Evolutionary conservation across 2,329 filamentous ascomycete genomes (phyloP).

Genomic region (Daldinia eschscholtzii): DNA sequence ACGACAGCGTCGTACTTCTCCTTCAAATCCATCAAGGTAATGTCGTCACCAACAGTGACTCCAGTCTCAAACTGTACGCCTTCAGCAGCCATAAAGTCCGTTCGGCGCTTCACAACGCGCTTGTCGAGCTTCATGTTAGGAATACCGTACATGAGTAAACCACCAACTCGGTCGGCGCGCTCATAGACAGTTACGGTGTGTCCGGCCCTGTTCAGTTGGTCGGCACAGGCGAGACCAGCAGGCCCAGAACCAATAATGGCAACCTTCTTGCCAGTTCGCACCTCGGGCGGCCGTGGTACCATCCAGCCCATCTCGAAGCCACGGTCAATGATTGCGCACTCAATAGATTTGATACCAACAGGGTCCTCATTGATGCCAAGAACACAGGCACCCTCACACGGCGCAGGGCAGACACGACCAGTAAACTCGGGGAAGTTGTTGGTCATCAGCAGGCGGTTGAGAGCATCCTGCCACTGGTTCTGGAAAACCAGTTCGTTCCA

Average conservation of each 20-base stretch:
- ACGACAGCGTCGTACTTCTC: slow-evolving; percentile 84
- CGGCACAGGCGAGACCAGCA: slow-evolving; percentile 88
- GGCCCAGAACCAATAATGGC: slow-evolving; percentile 94
- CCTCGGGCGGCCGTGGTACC: slow-evolving; percentile 81
- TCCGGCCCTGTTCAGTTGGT: slow-evolving; percentile 94
- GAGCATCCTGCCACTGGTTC: slow-evolving; percentile 88
- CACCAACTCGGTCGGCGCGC: slow-evolving; percentile 89
- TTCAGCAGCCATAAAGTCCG: slow-evolving; percentile 93
- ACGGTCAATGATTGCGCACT: slow-evolving; percentile 97
- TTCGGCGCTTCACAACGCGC: slow-evolving; percentile 93
- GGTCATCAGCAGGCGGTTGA: slow-evolving; percentile 92
- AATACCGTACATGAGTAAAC: slow-evolving; percentile 97
- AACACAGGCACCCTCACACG: slow-evolving; percentile 96
- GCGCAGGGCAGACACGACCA: slow-evolving; percentile 94
- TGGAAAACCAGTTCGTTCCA: slow-evolving; percentile 88
- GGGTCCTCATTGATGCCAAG: slow-evolving; percentile 97
- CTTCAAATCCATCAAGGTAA: slow-evolving; percentile 79
- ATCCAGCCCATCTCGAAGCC: slow-evolving; percentile 99
- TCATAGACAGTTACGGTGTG: slow-evolving; percentile 93
- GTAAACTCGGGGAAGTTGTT: slow-evolving; percentile 99
- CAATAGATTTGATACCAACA: slow-evolving; percentile 97
- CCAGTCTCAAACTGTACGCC: slow-evolving; percentile 86
- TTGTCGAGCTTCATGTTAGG: slow-evolving; percentile 99
- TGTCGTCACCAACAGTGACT: slow-evolving; percentile 81
- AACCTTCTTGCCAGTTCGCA: slow-evolving; percentile 87